phyloP scores from a whole-genome alignment of 176 grass and related monocot genomes.

The Neostapfia colusana region DNA sequence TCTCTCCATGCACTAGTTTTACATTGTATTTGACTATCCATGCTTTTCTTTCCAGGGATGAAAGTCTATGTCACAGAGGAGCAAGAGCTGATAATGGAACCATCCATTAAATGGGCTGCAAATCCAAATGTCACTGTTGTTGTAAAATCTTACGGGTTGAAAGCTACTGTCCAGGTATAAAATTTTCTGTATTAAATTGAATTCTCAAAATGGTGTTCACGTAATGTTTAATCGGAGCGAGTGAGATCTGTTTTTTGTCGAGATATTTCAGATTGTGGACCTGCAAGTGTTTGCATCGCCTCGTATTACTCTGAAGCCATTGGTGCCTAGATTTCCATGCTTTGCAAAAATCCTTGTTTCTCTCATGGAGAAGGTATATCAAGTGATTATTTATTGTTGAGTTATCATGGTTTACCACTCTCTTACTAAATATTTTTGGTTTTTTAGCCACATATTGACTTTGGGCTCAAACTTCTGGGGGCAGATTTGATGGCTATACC shows the following conservation, averaged over 20 bases:
- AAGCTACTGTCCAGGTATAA: slow-evolving; percentile 74
- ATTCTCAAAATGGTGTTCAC: slow-evolving; percentile 7
- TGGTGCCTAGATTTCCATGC: slow-evolving; percentile 92
- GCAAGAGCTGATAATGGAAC: slow-evolving; percentile 97
- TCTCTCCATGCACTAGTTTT: neutral
- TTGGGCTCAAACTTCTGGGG: slow-evolving; percentile 88
- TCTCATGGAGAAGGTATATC: slow-evolving; percentile 86
- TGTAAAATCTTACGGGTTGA: slow-evolving; percentile 79
- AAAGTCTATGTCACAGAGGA: slow-evolving; percentile 92
- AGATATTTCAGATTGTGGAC: slow-evolving; percentile 77
- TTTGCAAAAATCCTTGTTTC: slow-evolving; percentile 82
- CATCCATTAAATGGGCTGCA: slow-evolving; percentile 94
- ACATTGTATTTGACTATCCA: neutral
- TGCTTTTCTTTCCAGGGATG: slow-evolving; percentile 68
- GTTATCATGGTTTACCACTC: neutral
- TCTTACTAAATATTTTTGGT: slow-evolving; percentile 34
- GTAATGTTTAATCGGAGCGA: slow-evolving; percentile 7
- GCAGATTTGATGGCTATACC: slow-evolving; percentile 98
- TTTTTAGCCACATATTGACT: slow-evolving; percentile 96
- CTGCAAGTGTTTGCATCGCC: slow-evolving; percentile 90
- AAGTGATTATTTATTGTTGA: neutral
- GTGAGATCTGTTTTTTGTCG: slow-evolving; percentile 6
- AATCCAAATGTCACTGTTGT: slow-evolving; percentile 84
- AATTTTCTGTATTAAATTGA: slow-evolving; percentile 10
- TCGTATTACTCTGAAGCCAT: slow-evolving; percentile 90